Conservation (phyloP, 192 early-diverging fungal genomes). For the Backusella westeae region DNA sequence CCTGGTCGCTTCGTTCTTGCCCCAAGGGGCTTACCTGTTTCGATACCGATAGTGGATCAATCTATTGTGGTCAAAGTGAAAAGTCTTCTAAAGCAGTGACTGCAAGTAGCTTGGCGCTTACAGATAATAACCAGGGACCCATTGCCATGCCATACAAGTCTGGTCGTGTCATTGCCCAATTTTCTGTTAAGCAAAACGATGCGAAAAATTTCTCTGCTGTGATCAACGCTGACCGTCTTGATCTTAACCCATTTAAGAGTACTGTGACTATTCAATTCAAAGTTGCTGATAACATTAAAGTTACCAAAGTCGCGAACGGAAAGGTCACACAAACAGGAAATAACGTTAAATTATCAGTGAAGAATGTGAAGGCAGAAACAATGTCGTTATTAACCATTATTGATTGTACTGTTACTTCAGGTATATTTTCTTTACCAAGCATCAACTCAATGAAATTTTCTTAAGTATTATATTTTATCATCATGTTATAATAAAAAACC, state of each 20-base stretch:
- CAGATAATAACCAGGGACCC: neutral
- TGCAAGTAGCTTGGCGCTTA: neutral
- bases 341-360: slow-evolving; percentile 7
- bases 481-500: neutral
- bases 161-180: slow-evolving; percentile 14
- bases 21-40: slow-evolving; percentile 44
- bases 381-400: slow-evolving; percentile 16
- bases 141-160: slow-evolving; percentile 12
- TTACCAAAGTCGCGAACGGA: slow-evolving; percentile 8
- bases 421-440: slow-evolving; percentile 15
- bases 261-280: slow-evolving; percentile 15
- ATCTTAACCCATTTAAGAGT: slow-evolving; percentile 12
- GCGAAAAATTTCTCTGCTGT: neutral
- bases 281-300: neutral
- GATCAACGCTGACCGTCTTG: slow-evolving; percentile 21
- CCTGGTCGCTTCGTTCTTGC: slow-evolving; percentile 45
- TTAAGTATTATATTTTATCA: neutral
- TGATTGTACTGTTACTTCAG: neutral
- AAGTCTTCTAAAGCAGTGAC: neutral
- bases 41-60: slow-evolving; percentile 36
- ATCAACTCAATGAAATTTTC: slow-evolving; percentile 6
- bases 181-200: slow-evolving; percentile 1
- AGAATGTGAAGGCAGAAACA: slow-evolving; percentile 10
- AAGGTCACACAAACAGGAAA: slow-evolving; percentile 8
- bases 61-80: slow-evolving; percentile 38